phyloP scores from a whole-genome alignment of 1,284 basidiomycete species.

The Albatrellus sp. region DNA sequence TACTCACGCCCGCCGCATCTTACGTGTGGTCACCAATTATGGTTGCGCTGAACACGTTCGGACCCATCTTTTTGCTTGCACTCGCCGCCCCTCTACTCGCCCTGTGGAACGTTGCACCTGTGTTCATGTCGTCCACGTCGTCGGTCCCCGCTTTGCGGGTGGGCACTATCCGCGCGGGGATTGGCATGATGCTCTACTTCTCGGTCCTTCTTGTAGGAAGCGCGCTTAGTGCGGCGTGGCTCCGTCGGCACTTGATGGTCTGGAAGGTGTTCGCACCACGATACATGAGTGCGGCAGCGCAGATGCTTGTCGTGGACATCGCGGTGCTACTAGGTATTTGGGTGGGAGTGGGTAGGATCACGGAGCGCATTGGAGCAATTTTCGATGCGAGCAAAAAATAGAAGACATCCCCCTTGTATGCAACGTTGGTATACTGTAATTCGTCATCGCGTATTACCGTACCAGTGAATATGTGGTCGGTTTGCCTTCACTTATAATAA shows the following conservation, averaged over 20 bases:
- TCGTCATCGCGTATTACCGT: too few relatives aligned
- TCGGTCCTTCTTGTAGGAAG: constrained; percentile 55
- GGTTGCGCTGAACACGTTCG: constrained; percentile 76
- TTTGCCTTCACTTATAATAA: too few relatives aligned
- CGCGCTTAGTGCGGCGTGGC: constrained; percentile 62
- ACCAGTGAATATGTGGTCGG: too few relatives aligned
- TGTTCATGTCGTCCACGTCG: constrained; percentile 5
- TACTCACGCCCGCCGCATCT: constrained; percentile 52
- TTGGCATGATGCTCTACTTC: constrained; percentile 67
- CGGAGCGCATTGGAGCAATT: neutral
- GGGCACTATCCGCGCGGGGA: constrained; percentile 28
- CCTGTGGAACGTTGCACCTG: constrained; percentile 65
- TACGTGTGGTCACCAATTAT: constrained; percentile 73
- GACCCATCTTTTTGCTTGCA: constrained; percentile 54
- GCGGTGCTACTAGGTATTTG: constrained; percentile 39
- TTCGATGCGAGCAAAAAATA: neutral
- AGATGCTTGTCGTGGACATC: constrained; percentile 41
- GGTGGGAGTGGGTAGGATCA: constrained; percentile 21
- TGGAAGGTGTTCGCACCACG: constrained; percentile 98
- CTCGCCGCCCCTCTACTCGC: constrained; percentile 64
- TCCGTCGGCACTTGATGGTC: constrained; percentile 92
- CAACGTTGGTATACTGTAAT: too few relatives aligned
- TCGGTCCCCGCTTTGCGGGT: neutral
- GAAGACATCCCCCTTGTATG: too few relatives aligned
- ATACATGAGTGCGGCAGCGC: constrained; percentile 68